Evolutionary conservation across 352 stramenopile genomes (phyloP), one percentile per base, ranked within the genome.

Genomic region (Pythium sukuiense): DNA sequence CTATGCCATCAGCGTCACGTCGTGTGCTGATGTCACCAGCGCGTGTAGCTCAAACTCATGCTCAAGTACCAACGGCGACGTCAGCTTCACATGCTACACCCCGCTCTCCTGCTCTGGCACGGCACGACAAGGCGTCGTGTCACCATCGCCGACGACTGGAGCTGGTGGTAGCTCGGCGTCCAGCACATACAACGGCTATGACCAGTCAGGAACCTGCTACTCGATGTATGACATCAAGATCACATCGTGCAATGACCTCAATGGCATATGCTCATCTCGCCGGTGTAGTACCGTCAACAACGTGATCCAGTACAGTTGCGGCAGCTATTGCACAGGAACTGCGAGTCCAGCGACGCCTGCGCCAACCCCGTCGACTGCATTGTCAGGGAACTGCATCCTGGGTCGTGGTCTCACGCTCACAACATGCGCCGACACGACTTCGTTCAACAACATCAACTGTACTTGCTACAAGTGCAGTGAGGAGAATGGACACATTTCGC

Each of bases 401-500:
- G 45, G 45, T 4, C 45, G 45, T 7, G n/a, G n/a, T 16, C 45
- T 52, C 45, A 13, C 9, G 2, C 45, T 52, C 45, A 52, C 45
- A 20, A 52, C 45, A 6, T 52, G 45, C 24, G 45, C 45, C 6
- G 45, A 52, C 3, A 52, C 45, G 2, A 30, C 45, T 7, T 52
- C 45, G 20, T 52, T 52, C 20, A 27, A 26, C 8, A 29, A n/a
- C 0, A 52, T 52, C 11, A 20, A 20, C 9, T 52, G 45, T 7
- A 32, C 45, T 9, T 52, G 45, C 45, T 52, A 52, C 45, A 52
- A 52, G 45, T 52, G 45, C 20, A 30, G 13, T 30, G 45, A 52
- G 24, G 45, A 16, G 45, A 14, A 52, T 52, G 45, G 45, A 6
- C 24, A 30, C 45, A 52, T 52, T 11, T 4, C 18, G 20, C 45